Base-by-base conservation (phyloP, 305 asterid species). In the Fraxinus velutina region DNA sequence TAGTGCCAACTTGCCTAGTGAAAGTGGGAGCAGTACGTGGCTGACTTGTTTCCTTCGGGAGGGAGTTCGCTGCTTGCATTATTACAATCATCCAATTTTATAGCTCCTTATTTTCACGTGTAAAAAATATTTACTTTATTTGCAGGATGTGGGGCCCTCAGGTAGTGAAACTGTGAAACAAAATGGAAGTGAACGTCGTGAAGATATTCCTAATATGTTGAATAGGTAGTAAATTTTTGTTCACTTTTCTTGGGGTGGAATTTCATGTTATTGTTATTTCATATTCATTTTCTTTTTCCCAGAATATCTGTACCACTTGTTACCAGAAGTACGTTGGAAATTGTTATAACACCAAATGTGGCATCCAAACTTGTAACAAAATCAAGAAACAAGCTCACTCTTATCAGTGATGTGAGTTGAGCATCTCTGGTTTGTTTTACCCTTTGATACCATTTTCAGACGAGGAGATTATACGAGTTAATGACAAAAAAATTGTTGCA, bases 291-390 rank as follows among this genome's bases (percentile, higher is more conserved):
- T 72, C 74, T 70, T 78, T 29, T 44, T 84, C 73, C 73, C 88
- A 93, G 98, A 87, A 85, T 86, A 36, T 82, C 95, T 57, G 90
- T 92, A 64, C 93, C 97, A 37, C 89, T 95, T 30, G 97, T 95
- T 80, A 93, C 98, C 29, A 91, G 96, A 88, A 95, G 97, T 84
- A 93, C 83, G 21, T 88, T 95, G 36, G 99, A 95, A 87, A 93
- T 95, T 82, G 97, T 92, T 52, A 88, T 95, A 77, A 97, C 98
- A 27, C 92, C 92, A 44, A 88, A 92, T 83, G 97, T 93, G 80
- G 97, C 94, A 17, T 83, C 97, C 47, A 92, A 89, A 84, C 96
- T 95, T 5, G 89, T 90, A 10, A 93, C 92, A 73, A 90, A 92
- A 90, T 91, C 99, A 82, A 92, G 92, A 86, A 95, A 92, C 73